Percentiles rank a stretch among this genome's conserved stretches.
Evolutionary conservation across 202 grass and related monocot species (phyloP).

Genomic region (Cymbopogon flexuosus): DNA sequence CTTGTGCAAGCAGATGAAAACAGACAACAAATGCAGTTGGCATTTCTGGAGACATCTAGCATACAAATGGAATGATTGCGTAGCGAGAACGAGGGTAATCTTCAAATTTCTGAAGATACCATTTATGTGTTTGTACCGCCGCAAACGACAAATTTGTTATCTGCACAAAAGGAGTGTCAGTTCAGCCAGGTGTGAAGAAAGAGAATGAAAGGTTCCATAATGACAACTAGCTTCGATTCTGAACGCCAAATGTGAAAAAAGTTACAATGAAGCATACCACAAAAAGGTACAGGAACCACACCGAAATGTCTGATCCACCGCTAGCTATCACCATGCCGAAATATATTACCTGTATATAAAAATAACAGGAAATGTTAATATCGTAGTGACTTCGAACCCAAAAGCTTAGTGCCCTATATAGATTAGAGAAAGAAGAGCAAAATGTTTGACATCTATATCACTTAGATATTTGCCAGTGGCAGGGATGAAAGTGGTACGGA

Average conservation of each 20-base stretch:
- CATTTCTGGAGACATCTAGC: conserved; percentile 38
- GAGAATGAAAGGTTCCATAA: not conserved
- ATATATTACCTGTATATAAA: conserved; percentile 76
- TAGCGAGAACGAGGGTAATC: conserved; percentile 62
- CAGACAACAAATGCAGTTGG: not conserved
- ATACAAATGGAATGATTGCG: conserved; percentile 82
- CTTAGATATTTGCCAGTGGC: not conserved
- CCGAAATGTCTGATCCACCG: conserved; percentile 54
- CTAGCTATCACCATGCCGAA: conserved; percentile 65
- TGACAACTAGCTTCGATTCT: not conserved
- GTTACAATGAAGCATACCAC: conserved; percentile 50
- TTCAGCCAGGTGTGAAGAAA: conserved; percentile 1
- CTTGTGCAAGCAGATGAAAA: conserved; percentile 10
- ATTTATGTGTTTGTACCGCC: conserved; percentile 76
- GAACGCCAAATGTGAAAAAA: not conserved
- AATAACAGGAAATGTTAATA: conserved; percentile 6
- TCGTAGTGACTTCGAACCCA: conserved; percentile 1
- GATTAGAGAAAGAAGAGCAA: not conserved
- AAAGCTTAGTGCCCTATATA: not conserved
- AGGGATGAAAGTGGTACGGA: no score
- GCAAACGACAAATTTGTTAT: conserved; percentile 73
- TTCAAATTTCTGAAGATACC: conserved; percentile 93
- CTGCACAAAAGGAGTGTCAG: conserved; percentile 36
- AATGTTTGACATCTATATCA: not conserved
- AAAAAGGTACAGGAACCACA: conserved; percentile 83